Evolutionary conservation across 257 asterid species (phyloP).

Genomic region (Knoxia roxburghii): DNA sequence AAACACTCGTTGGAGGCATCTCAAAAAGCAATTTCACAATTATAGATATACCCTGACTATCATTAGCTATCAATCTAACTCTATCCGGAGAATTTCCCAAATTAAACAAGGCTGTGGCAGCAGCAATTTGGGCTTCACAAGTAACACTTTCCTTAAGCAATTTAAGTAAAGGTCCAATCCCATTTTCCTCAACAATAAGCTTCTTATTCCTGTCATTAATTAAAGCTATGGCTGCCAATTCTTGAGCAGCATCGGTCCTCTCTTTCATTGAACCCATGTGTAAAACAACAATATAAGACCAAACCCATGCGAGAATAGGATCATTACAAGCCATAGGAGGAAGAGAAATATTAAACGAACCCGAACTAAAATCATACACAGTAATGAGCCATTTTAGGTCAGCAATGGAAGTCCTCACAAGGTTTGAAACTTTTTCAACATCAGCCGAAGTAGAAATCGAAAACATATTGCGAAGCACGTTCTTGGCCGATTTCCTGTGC

Average conservation of each 20-base stretch:
- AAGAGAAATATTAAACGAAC: conserved; percentile 25
- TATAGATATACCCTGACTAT: conserved; percentile 29
- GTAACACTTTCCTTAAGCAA: conserved; percentile 43
- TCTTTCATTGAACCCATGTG: conserved; percentile 29
- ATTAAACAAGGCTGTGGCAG: conserved; percentile 38
- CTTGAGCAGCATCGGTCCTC: conserved; percentile 43
- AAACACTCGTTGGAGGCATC: conserved; percentile 29
- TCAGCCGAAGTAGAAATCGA: conserved; percentile 53
- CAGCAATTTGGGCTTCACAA: conserved; percentile 39
- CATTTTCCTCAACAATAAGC: conserved; percentile 43
- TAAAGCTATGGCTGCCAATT: conserved; percentile 28
- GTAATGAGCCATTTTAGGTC: conserved; percentile 49
- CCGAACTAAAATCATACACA: conserved; percentile 28
- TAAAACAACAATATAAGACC: conserved; percentile 47
- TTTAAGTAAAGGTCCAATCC: conserved; percentile 48
- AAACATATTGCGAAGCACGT: conserved; percentile 48
- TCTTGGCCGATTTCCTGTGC: conserved; percentile 29
- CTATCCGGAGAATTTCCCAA: conserved; percentile 38
- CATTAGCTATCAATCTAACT: conserved; percentile 26
- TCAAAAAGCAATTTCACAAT: conserved; percentile 34
- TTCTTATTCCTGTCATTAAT: conserved; percentile 33
- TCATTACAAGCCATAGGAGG: conserved; percentile 51
- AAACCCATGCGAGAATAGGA: conserved; percentile 51
- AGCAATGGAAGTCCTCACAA: conserved; percentile 40
- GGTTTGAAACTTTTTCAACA: conserved; percentile 30